Percentiles rank a stretch among this genome's conserved stretches.
These are phyloP conservation scores for Candida boidinii DNA, from an alignment of 805 yeast species.

Conservation along the genomic window DNA sequence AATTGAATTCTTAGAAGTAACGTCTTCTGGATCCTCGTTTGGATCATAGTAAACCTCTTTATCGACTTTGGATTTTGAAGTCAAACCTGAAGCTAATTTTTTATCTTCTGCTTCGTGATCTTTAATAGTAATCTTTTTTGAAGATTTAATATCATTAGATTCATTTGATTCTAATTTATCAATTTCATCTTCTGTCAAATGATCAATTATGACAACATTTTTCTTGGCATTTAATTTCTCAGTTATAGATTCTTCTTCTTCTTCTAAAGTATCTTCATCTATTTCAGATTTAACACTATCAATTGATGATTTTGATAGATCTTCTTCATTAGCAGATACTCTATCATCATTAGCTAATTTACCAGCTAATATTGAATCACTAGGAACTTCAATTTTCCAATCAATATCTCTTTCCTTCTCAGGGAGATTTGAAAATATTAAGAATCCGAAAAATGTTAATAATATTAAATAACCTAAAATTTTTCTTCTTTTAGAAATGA, in stretches of 20 bases:
- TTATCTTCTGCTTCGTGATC: slow-evolving; percentile 3
- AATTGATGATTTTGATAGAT: neutral
- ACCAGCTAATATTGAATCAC: slow-evolving; percentile 1
- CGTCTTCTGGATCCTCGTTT: slow-evolving; percentile 1
- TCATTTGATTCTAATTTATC: too few species aligned
- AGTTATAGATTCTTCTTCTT: neutral
- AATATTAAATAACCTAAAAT: slow-evolving; percentile 28
- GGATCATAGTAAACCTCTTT: neutral
- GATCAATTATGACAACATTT: slow-evolving; percentile 2
- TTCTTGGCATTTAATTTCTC: slow-evolving; percentile 1
- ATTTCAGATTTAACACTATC: too few species aligned
- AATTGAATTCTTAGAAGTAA: neutral
- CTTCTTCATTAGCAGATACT: slow-evolving; percentile 1
- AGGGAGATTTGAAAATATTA: slow-evolving; percentile 22
- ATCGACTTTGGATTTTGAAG: neutral
- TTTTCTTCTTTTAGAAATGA: slow-evolving; percentile 43
- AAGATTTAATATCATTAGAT: neutral
- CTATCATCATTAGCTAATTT: slow-evolving; percentile 14
- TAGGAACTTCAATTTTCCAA: slow-evolving; percentile 12
- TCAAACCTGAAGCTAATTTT: neutral
- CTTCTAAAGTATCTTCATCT: too few species aligned
- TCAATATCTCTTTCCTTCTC: slow-evolving; percentile 13
- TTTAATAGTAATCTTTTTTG: neutral
- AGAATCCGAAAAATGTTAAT: slow-evolving; percentile 22
- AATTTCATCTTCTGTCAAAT: too few species aligned